These are phyloP conservation scores for Calycina herbarum DNA, from an alignment of 2,329 filamentous ascomycete species.

Conservation along the genomic window DNA sequence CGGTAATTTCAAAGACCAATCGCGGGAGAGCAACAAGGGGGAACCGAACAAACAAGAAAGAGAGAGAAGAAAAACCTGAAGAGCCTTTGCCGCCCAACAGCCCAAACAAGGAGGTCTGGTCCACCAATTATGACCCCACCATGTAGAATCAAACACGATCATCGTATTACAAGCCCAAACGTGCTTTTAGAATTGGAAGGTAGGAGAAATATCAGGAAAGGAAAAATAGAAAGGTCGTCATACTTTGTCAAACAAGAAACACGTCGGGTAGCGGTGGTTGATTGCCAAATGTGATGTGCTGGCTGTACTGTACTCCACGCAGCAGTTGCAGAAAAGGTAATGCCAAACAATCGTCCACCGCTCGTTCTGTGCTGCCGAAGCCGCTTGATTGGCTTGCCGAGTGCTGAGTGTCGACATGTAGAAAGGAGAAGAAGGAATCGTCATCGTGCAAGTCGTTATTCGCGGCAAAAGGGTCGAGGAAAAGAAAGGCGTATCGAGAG, in stretches of 20 bases:
- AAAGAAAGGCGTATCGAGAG: background rate
- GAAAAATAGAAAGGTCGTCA: background rate
- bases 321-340: background rate
- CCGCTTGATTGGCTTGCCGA: background rate
- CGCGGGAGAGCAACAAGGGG: background rate
- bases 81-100: background rate
- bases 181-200: background rate
- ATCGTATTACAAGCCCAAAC: conserved; percentile 2
- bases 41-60: background rate
- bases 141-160: background rate
- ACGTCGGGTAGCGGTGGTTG: conserved; percentile 7
- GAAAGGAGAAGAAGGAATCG: conserved; percentile 5
- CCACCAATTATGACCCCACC: background rate
- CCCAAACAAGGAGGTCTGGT: background rate
- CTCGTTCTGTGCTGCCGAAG: conserved; percentile 8
- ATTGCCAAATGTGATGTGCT: background rate
- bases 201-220: background rate
- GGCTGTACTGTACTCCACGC: background rate
- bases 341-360: conserved; percentile 3
- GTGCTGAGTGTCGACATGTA: background rate
- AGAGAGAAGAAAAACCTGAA: too few relatives aligned
- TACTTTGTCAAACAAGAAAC: conserved; percentile 5
- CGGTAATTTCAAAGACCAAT: background rate
- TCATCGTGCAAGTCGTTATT: conserved; percentile 8
- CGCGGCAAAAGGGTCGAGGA: background rate